These are phyloP conservation scores for Arthrocladium fulminans DNA, from an alignment of 2,329 filamentous ascomycete species.

Conservation along the genomic window DNA sequence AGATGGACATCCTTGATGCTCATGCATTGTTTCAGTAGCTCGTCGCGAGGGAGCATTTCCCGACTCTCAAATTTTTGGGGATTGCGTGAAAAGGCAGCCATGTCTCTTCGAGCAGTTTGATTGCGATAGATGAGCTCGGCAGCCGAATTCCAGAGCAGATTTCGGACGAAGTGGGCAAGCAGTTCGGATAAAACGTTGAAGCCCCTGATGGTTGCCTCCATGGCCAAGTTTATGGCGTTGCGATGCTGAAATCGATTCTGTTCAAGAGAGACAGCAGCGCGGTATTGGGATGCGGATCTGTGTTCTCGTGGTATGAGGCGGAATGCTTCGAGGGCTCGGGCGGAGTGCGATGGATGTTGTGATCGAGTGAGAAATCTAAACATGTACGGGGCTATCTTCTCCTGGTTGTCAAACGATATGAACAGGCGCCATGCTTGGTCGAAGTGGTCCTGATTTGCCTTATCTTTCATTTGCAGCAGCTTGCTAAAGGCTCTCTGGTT, in stretches of 20 bases:
- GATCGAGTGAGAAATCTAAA: conserved; percentile 36
- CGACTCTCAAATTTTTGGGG: neutral
- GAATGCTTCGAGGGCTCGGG: conserved; percentile 41
- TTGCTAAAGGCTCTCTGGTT: conserved; percentile 1
- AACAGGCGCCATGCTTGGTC: conserved; percentile 36
- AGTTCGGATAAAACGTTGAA: conserved; percentile 26
- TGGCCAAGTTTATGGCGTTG: conserved; percentile 33
- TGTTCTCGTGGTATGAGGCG: conserved; percentile 29
- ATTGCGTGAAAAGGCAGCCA: neutral
- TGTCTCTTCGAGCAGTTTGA: neutral
- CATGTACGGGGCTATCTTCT: conserved; percentile 14
- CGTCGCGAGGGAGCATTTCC: neutral
- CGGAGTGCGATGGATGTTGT: conserved; percentile 29
- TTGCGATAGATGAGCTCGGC: conserved; percentile 8
- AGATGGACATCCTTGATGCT: conserved; percentile 16
- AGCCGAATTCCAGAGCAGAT: conserved; percentile 27
- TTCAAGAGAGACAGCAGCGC: conserved; percentile 25
- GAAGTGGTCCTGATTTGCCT: conserved; percentile 16
- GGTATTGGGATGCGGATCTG: conserved; percentile 38
- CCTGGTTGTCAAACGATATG: conserved; percentile 8
- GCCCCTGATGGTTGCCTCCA: conserved; percentile 29
- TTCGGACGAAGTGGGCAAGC: conserved; percentile 27
- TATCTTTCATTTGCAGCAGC: conserved; percentile 1
- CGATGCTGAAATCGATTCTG: conserved; percentile 13
- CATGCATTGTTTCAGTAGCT: neutral